Conservation (phyloP, 2,329 filamentous ascomycete species). For the Epichloe scottii region DNA sequence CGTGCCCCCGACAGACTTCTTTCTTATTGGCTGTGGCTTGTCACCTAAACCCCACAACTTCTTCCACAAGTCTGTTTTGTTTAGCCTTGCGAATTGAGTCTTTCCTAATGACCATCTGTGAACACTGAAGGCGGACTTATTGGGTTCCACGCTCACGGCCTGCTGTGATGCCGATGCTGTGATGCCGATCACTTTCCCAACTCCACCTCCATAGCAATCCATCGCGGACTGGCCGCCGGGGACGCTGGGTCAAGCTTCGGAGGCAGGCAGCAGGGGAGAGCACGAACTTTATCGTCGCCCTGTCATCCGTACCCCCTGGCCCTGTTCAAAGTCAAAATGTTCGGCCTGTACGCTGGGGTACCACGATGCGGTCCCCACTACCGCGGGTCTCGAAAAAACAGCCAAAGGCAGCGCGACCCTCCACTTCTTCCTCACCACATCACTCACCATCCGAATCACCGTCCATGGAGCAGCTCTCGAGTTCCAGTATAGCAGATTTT, state of each 20-base stretch:
- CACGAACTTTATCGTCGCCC: slow-evolving; percentile 7
- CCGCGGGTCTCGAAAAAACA: background rate
- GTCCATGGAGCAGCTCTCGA: slow-evolving; percentile 11
- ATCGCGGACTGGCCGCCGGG: background rate
- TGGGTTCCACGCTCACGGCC: background rate
- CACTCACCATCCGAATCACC: slow-evolving; percentile 5
- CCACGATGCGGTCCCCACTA: slow-evolving; percentile 10
- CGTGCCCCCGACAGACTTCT: background rate
- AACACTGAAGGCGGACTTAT: background rate
- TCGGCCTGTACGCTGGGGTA: slow-evolving; percentile 15
- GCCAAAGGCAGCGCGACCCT: slow-evolving; percentile 5
- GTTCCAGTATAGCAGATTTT: slow-evolving; percentile 25
- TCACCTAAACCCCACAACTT: slow-evolving; percentile 4
- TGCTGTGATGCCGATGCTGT: background rate
- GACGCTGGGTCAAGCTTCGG: slow-evolving; percentile 4
- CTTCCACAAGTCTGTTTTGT: background rate
- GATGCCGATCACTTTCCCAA: slow-evolving; percentile 2
- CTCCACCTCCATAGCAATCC: slow-evolving; percentile 1
- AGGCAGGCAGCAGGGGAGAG: slow-evolving; percentile 4
- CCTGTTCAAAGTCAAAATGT: slow-evolving; percentile 8
- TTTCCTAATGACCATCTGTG: background rate
- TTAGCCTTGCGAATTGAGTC: background rate
- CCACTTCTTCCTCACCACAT: slow-evolving; percentile 3
- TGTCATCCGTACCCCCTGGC: slow-evolving; percentile 4
- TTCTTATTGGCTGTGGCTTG: slow-evolving; percentile 5